Conservation (phyloP, 768 basidiomycete species). For the Crassisporium funariophilum region DNA sequence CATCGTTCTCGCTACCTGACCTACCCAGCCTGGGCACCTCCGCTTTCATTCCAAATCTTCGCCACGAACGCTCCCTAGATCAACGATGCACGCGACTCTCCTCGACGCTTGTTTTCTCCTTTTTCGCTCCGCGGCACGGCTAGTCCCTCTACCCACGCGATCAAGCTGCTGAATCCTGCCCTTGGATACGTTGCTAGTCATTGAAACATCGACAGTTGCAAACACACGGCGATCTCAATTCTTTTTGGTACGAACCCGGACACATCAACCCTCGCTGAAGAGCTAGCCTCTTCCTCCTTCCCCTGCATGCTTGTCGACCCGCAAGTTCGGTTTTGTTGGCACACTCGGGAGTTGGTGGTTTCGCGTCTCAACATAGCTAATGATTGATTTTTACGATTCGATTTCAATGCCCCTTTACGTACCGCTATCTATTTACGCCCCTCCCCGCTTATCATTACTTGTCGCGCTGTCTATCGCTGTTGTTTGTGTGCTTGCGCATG, state of each 20-base stretch:
- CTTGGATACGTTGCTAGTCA: conserved; percentile 12
- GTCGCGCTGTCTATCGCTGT: conserved; percentile 5
- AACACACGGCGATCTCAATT: conserved; percentile 6
- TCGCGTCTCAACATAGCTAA: conserved; percentile 1
- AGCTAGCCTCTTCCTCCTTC: conserved; percentile 23
- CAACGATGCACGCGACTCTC: conserved; percentile 1
- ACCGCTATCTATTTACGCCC: conserved; percentile 9
- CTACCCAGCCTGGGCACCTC: not conserved
- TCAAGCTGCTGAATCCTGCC: conserved; percentile 19
- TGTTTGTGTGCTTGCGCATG: conserved; percentile 20
- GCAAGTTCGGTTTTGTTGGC: conserved; percentile 22
- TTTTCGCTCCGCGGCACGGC: conserved; percentile 19
- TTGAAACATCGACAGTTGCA: conserved; percentile 7
- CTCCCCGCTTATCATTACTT: conserved; percentile 5
- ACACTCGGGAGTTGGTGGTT: conserved; percentile 1
- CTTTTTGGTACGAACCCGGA: conserved; percentile 6
- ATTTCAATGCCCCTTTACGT: conserved; percentile 7
- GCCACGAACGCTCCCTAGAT: conserved; percentile 1
- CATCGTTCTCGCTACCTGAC: conserved; percentile 20
- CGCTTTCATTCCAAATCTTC: conserved; percentile 3
- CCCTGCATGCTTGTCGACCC: conserved; percentile 14
- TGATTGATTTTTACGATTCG: conserved; percentile 7
- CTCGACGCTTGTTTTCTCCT: conserved; percentile 1
- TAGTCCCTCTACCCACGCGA: conserved; percentile 25
- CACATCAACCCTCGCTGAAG: conserved; percentile 13